Evolutionary conservation across 116 monocot species (phyloP).

Genomic region (Dioscorea cayenensis): DNA sequence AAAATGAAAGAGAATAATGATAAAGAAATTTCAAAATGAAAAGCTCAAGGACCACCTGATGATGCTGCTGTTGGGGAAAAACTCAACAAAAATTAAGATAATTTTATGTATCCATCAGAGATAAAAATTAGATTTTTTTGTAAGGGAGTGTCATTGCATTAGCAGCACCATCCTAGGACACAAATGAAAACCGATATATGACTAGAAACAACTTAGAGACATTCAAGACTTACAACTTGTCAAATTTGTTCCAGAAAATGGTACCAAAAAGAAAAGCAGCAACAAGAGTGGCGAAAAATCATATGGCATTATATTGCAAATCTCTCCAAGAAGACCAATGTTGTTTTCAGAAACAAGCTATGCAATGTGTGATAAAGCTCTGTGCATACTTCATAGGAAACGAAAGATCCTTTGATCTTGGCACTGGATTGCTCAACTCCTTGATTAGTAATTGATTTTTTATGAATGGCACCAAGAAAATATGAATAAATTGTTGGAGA

Average conservation of each 20-base stretch:
- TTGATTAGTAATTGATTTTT: conserved; percentile 59
- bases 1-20: too few species aligned
- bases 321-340: conserved; percentile 91
- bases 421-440: conserved; percentile 38
- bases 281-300: conserved; percentile 49
- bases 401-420: conserved; percentile 55
- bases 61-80: too few species aligned
- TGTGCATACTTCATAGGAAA: conserved; percentile 62
- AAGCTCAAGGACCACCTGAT: too few species aligned
- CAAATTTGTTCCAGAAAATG: conserved; percentile 64
- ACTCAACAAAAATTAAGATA: too few species aligned
- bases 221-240: conserved; percentile 52
- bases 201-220: neutral
- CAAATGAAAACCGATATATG: neutral
- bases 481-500: neutral
- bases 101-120: too few species aligned
- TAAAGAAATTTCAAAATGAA: too few species aligned
- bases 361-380: conserved; percentile 48
- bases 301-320: conserved; percentile 60
- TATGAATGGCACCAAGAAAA: conserved; percentile 24
- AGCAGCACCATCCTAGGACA: too few species aligned
- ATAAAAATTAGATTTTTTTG: too few species aligned
- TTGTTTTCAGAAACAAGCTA: conserved; percentile 87
- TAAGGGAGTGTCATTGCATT: too few species aligned
- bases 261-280: conserved; percentile 65